Evolutionary conservation across 169 alveolate genomes (phyloP).

Genomic region (Cryptosporidium ubiquitum): DNA sequence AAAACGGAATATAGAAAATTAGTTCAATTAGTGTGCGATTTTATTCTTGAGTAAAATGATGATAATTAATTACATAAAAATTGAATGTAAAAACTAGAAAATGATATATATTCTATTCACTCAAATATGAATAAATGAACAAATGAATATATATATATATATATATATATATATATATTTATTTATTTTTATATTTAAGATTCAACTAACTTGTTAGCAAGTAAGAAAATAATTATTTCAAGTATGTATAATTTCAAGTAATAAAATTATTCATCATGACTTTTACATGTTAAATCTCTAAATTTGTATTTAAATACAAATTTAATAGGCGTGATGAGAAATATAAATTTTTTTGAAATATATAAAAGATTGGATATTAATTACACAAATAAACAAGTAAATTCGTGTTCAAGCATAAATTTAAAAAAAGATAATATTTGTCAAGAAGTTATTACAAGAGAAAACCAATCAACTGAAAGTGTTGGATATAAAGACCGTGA

Average conservation of each 20-base stretch:
- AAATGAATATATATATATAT: neutral
- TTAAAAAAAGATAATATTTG: constrained; percentile 33
- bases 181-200: neutral
- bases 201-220: constrained; percentile 27
- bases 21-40: neutral
- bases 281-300: constrained; percentile 37
- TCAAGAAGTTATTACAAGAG: neutral
- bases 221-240: constrained; percentile 47
- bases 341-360: constrained; percentile 50
- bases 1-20: too few species aligned
- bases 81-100: neutral
- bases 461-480: neutral
- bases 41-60: too few species aligned
- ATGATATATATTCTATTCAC: too few species aligned
- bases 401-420: constrained; percentile 34
- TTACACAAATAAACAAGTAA: constrained; percentile 46
- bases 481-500: constrained; percentile 25
- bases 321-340: constrained; percentile 48
- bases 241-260: constrained; percentile 74
- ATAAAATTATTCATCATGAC: neutral
- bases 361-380: constrained; percentile 15
- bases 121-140: neutral
- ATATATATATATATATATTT: neutral
- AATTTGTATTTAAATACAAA: constrained; percentile 18
- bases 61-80: neutral